Base-by-base conservation (phyloP, 148 eudicot species). In the Vaccinium vitisidaea region DNA sequence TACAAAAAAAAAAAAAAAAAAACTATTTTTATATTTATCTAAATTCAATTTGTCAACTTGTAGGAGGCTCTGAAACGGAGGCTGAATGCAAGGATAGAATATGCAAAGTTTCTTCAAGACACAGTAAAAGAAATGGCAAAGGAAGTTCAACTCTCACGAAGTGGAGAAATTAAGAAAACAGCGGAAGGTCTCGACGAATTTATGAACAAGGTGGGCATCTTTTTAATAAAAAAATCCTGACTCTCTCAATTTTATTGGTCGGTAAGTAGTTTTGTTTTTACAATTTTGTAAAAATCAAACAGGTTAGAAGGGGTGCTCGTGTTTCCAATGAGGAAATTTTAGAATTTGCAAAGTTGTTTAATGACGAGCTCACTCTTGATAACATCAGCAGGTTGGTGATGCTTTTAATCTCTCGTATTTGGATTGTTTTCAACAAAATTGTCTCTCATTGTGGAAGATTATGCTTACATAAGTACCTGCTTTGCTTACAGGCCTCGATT, bases 141-240 rank as follows among this genome's bases (percentile, higher is more conserved):
- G 88, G 98, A 96, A 92, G 98, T 94, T 43, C 94, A 94, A 87
- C 93, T 86, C 87, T 90, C 94, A 48, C 92, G 92, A 73, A 96
- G 97, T 85, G 98, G 98, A 80, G 98, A 96, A 83, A 86, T 84
- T 77, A 94, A 93, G 89, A 86, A 94, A 88, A 96, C 98, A 55
- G 98, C 98, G 56, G 98, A 93, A 87, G 98, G 94, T 89, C 98
- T 96, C 77, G 98, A 93, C 88, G 95, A 96, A 27, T 93, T 96
- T 83, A 82, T 96, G 91, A 91, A 85, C 87, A 96, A 93, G 91
- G 98, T 94, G 9, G 50, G 59, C 73, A 14, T 48, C 6, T 52
- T 65, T 23, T 23, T n/a, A 10, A 9, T 65, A n/a, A n/a, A 65
- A 23, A 65, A 81, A 88, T 75, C 50, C 52, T 65, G 70, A 65